Evolutionary conservation across 2,329 filamentous ascomycete genomes (phyloP).

Genomic region (Cladosporium sp.): DNA sequence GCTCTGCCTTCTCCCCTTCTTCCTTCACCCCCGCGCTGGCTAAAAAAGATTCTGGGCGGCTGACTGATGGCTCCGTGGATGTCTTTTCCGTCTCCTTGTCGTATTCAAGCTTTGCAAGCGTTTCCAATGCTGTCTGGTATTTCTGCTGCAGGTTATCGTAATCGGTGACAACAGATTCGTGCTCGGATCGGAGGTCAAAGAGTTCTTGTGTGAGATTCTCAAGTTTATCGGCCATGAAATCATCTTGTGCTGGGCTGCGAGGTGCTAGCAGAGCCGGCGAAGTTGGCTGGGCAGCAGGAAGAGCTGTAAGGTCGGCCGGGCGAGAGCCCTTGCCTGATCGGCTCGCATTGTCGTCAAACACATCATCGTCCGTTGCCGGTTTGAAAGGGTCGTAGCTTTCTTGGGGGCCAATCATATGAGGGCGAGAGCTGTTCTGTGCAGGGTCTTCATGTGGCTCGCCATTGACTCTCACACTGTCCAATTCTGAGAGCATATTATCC

Average conservation of each 20-base stretch:
- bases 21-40: conserved; percentile 63
- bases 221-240: conserved; percentile 86
- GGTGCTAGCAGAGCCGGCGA: conserved; percentile 7
- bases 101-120: conserved; percentile 80
- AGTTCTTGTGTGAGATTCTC: conserved; percentile 89
- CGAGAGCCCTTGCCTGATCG: background rate
- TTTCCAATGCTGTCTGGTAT: conserved; percentile 82
- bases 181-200: conserved; percentile 81
- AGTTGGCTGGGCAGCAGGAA: background rate
- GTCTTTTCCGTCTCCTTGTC: conserved; percentile 62
- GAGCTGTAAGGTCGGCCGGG: background rate
- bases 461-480: conserved; percentile 52
- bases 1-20: conserved; percentile 58
- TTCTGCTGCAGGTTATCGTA: conserved; percentile 78
- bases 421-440: background rate
- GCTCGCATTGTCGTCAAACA: background rate
- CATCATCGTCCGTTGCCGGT: conserved; percentile 8
- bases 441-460: conserved; percentile 29
- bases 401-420: conserved; percentile 20
- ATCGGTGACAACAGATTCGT: conserved; percentile 76
- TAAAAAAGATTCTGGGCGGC: conserved; percentile 76
- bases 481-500: conserved; percentile 84
- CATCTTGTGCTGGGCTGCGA: conserved; percentile 72
- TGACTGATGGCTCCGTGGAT: conserved; percentile 48
- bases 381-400: conserved; percentile 25